Evolutionary conservation across 352 stramenopile species (phyloP).

Genomic region (Phytophthora capsici): DNA sequence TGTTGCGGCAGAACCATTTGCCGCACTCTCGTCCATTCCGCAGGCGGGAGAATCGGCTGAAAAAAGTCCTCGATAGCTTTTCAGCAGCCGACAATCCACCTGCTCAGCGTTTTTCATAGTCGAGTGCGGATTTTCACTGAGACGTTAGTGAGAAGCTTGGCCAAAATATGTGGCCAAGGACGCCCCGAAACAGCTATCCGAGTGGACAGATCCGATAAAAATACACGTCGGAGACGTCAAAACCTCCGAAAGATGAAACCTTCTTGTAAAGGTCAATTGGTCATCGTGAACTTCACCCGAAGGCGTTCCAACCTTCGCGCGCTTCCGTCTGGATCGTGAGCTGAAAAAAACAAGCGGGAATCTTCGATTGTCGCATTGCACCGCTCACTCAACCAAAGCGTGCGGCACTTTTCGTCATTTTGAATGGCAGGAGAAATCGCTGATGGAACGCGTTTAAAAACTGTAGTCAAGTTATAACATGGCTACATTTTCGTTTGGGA

Average conservation of each 20-base stretch:
- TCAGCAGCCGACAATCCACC: constrained; percentile 36
- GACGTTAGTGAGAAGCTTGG: constrained; percentile 13
- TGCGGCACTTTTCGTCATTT: constrained; percentile 8
- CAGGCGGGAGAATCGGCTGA: constrained; percentile 29
- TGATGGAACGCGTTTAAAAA: constrained; percentile 27
- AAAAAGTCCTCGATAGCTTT: constrained; percentile 15
- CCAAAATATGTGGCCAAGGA: constrained; percentile 5
- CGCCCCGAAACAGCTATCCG: constrained; percentile 15
- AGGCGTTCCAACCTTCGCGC: constrained; percentile 14
- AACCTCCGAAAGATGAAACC: neutral
- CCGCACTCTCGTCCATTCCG: constrained; percentile 16
- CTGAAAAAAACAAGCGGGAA: constrained; percentile 17
- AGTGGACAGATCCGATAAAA: constrained; percentile 12
- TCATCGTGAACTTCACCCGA: neutral
- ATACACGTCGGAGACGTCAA: neutral
- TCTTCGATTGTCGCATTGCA: constrained; percentile 26
- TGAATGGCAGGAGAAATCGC: constrained; percentile 11
- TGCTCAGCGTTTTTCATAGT: neutral
- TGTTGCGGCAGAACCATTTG: constrained; percentile 18
- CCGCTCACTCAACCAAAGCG: constrained; percentile 24
- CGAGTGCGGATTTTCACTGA: constrained; percentile 19
- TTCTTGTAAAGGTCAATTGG: neutral
- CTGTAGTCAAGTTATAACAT: too few relatives aligned
- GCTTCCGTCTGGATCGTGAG: constrained; percentile 23
- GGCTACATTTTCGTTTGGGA: too few relatives aligned